These are phyloP conservation scores for Sungouiella thailandica DNA, from an alignment of 805 yeast genomes.

Conservation along the genomic window DNA sequence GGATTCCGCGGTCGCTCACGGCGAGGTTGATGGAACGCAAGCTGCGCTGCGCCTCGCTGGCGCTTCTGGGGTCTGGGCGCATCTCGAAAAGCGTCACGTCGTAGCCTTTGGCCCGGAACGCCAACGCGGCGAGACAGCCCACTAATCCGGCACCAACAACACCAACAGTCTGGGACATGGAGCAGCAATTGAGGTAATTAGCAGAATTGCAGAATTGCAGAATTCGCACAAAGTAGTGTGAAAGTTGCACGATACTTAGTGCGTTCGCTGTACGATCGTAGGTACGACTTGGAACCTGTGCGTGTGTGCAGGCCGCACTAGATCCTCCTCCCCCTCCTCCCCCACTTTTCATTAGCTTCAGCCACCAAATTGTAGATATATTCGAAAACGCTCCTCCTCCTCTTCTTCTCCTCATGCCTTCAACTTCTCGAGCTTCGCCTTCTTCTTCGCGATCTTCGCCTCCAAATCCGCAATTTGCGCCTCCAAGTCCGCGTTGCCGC, in stretches of 20 bases:
- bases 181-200: background rate
- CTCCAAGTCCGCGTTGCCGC: conserved; percentile 29
- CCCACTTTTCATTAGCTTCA: too few species aligned
- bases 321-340: too few species aligned
- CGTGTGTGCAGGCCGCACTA: too few species aligned
- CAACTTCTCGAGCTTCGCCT: conserved; percentile 15
- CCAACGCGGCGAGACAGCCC: conserved; percentile 81
- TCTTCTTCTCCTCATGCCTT: conserved; percentile 1
- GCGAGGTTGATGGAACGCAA: conserved; percentile 80
- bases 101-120: conserved; percentile 67
- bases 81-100: conserved; percentile 68
- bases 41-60: conserved; percentile 28
- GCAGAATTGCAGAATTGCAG: conserved; percentile 2
- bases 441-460: conserved; percentile 22
- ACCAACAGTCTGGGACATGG: conserved; percentile 38
- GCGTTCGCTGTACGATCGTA: too few species aligned
- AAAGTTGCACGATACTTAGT: too few species aligned
- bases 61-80: conserved; percentile 59
- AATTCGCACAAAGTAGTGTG: background rate
- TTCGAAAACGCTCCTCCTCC: too few species aligned
- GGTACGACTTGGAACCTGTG: too few species aligned
- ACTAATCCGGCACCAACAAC: conserved; percentile 90
- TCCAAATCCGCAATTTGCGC: conserved; percentile 25
- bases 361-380: too few species aligned
- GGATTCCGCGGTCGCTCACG: conserved; percentile 78